Base-by-base conservation (phyloP, 2,329 filamentous ascomycete genomes). In the Botrytis deweyae region DNA sequence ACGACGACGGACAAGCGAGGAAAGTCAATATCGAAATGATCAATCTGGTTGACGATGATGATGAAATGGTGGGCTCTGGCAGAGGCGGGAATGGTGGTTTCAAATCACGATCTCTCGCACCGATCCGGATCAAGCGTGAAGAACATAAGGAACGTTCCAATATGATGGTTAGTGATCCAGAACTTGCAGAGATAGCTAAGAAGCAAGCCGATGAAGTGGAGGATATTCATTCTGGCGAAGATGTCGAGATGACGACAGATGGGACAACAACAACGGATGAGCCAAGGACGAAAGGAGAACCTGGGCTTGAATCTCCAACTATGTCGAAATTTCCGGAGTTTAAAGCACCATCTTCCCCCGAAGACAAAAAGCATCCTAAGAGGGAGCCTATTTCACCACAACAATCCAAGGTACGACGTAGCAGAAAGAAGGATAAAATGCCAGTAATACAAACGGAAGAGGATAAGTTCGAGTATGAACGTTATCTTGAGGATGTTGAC, bases 401-500 rank as follows among this genome's bases (percentile, higher is more conserved):
- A 44, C 52, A 72, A 33, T 44, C 49, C 8, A 68, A 42, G 63
- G 29, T 46, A n/a, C 63, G 66, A 49, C 46, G 46, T 25, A 64
- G 33, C 25, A 65, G 25, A 59, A 59, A 46, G 52, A 72, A 72
- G 55, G 49, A 59, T 20, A 69, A 62, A 52, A 82, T 83, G 65
- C 85, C 84, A 0, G 82, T 83, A 36, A 81, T 87, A 55, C 85
- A 87, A 75, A 88, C 86, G 1, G 84, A 86, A 71, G 86, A 88
- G 78, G 87, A 88, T 73, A 81, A 81, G 61, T 83, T 83, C 61
- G 87, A 88, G 78, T 86, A 84, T 81, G 82, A 83, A 40, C 85
- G 86, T 29, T 83, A 84, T 73, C 81, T 85, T 58, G 80, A 83
- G 22, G 85, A 87, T 73, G 81, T 86, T 59, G 80, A 80, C n/a